Evolutionary conservation across 2,329 filamentous ascomycete species (phyloP).

Genomic region (Monilinia fructicola): DNA sequence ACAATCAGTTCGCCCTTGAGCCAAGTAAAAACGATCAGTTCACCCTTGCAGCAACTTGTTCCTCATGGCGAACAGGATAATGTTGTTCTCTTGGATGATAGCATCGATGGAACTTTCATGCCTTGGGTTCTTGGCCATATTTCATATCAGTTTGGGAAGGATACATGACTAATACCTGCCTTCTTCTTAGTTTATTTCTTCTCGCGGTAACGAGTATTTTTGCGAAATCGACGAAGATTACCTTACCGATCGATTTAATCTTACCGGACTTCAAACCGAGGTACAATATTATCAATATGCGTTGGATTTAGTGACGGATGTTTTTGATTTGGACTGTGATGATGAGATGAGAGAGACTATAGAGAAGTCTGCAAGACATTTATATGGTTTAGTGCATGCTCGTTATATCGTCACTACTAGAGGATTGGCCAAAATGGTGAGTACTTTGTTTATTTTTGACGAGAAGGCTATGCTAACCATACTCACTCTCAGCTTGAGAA

Average conservation of each 20-base stretch:
- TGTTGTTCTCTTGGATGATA: not conserved
- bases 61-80: no score
- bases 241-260: conserved; percentile 94
- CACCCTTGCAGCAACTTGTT: no score
- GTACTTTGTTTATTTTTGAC: conserved; percentile 33
- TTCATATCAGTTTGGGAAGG: conserved; percentile 9
- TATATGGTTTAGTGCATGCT: conserved; percentile 94
- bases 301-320: conserved; percentile 93
- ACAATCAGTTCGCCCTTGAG: not conserved
- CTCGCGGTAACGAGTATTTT: conserved; percentile 97
- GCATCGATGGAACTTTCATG: not conserved
- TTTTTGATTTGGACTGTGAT: conserved; percentile 97
- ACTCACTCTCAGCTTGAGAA: conserved; percentile 74
- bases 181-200: conserved; percentile 81
- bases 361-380: conserved; percentile 91
- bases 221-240: conserved; percentile 99
- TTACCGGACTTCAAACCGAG: conserved; percentile 94
- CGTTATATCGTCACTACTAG: conserved; percentile 95
- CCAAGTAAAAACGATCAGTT: no score
- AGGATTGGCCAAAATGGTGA: conserved; percentile 93
- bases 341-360: conserved; percentile 98
- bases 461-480: conserved; percentile 28
- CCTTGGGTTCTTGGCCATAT: conserved; percentile 11
- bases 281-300: conserved; percentile 99
- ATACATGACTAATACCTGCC: conserved; percentile 20